phyloP scores from a whole-genome alignment of 441 rosid genomes.

The Pelargonium cotyledonis region DNA sequence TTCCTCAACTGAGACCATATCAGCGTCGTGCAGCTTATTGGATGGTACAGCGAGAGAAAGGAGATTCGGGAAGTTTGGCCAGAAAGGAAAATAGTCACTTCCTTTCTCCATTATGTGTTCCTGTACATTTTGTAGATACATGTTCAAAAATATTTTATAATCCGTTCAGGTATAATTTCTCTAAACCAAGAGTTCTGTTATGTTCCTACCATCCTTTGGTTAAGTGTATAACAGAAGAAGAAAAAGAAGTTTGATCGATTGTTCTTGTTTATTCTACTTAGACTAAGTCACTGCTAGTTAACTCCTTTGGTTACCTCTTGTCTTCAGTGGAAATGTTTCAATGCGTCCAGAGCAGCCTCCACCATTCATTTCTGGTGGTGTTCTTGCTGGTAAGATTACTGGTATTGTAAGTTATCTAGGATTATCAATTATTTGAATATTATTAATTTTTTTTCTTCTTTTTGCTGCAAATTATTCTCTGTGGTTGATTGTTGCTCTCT shows the following conservation, averaged over 20 bases:
- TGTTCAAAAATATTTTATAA: constrained; percentile 71
- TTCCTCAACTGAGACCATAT: constrained; percentile 80
- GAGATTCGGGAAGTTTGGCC: constrained; percentile 33
- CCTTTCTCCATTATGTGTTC: constrained; percentile 62
- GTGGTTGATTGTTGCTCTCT: not conserved
- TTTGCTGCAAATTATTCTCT: too few species aligned
- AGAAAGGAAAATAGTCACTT: constrained; percentile 38
- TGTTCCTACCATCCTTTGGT: constrained; percentile 5
- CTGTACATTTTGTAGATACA: constrained; percentile 60
- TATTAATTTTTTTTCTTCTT: not conserved
- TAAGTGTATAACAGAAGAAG: constrained; percentile 9
- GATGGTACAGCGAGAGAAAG: constrained; percentile 90
- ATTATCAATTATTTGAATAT: constrained; percentile 5
- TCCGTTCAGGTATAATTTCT: constrained; percentile 75
- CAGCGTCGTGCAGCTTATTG: constrained; percentile 90
- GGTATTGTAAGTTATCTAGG: not conserved
- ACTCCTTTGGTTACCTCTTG: constrained; percentile 20
- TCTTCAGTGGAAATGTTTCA: constrained; percentile 75
- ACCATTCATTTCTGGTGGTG: constrained; percentile 68
- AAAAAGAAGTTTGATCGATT: not conserved
- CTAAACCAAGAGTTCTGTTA: constrained; percentile 7
- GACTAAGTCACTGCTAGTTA: constrained; percentile 12
- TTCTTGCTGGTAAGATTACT: constrained; percentile 73
- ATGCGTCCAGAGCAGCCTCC: constrained; percentile 46
- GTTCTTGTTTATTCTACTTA: not conserved